Conservation (phyloP, 352 stramenopile species). For the Phytopythium cucurbitacearum region DNA sequence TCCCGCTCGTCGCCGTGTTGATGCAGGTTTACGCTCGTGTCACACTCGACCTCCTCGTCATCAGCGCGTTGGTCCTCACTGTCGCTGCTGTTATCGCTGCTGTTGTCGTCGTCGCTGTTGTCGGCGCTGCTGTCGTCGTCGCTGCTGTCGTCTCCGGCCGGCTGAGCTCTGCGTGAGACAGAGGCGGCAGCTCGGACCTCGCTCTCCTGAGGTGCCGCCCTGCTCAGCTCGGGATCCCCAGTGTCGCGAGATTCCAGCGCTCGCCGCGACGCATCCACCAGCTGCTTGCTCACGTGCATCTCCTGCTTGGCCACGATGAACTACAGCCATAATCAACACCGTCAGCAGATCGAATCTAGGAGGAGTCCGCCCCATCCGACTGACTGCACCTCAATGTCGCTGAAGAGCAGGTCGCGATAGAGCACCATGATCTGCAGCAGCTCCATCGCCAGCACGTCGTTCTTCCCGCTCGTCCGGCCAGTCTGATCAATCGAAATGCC, state of each 20-base stretch:
- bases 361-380: background rate
- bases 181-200: too few species aligned
- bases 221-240: too few species aligned
- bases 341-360: background rate
- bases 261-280: too few species aligned
- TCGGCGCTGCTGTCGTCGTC: too few species aligned
- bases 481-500: slow-evolving; percentile 16
- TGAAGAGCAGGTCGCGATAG: slow-evolving; percentile 67
- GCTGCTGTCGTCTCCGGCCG: too few species aligned
- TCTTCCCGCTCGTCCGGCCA: slow-evolving; percentile 27
- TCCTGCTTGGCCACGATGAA: slow-evolving; percentile 52
- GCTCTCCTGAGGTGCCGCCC: too few species aligned
- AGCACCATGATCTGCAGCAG: slow-evolving; percentile 54
- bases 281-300: slow-evolving; percentile 20
- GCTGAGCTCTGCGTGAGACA: too few species aligned
- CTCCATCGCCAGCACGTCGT: slow-evolving; percentile 41
- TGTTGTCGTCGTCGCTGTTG: background rate
- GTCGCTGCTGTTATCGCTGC: background rate
- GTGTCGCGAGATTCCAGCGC: too few species aligned
- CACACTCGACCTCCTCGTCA: too few species aligned
- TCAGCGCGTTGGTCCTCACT: background rate
- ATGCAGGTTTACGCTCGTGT: too few species aligned
- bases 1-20: too few species aligned
- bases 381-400: slow-evolving; percentile 50
- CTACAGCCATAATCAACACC: slow-evolving; percentile 12